Conservation (phyloP, 352 stramenopile genomes). For the Pythium plurisporium region DNA sequence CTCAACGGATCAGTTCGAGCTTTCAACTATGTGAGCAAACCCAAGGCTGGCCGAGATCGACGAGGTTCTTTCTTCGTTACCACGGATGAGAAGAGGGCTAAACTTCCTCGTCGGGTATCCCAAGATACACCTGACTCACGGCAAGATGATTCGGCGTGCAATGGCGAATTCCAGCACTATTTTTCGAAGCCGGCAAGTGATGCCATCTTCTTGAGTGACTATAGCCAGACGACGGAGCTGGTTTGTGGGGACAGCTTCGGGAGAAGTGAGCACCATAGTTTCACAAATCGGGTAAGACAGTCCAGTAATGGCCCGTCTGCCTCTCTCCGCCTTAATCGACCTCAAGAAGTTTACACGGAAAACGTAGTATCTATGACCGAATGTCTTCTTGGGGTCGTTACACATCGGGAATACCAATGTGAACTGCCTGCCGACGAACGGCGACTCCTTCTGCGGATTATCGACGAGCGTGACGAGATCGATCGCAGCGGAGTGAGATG, state of each 20-base stretch:
- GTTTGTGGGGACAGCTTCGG: slow-evolving; percentile 24
- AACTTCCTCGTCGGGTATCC: slow-evolving; percentile 16
- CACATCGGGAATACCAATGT: neutral
- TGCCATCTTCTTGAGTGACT: slow-evolving; percentile 31
- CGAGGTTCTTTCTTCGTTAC: neutral
- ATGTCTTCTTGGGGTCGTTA: slow-evolving; percentile 31
- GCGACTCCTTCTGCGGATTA: slow-evolving; percentile 18
- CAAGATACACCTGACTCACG: slow-evolving; percentile 5
- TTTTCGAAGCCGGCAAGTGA: slow-evolving; percentile 31
- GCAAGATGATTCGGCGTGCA: neutral
- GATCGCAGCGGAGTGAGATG: neutral
- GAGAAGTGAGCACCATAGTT: neutral
- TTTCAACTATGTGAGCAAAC: slow-evolving; percentile 17
- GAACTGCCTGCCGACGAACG: slow-evolving; percentile 19
- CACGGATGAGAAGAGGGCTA: slow-evolving; percentile 19
- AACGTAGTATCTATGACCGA: slow-evolving; percentile 38
- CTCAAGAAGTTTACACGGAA: slow-evolving; percentile 17
- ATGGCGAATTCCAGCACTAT: neutral
- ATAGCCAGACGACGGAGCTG: slow-evolving; percentile 25
- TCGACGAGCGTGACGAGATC: slow-evolving; percentile 19
- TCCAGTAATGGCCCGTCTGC: neutral
- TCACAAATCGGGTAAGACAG: neutral
- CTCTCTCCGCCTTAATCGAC: neutral
- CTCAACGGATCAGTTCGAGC: slow-evolving; percentile 15
- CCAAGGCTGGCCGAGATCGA: slow-evolving; percentile 4